phyloP scores from a whole-genome alignment of 805 yeast species.

The Candida lessepsii region DNA sequence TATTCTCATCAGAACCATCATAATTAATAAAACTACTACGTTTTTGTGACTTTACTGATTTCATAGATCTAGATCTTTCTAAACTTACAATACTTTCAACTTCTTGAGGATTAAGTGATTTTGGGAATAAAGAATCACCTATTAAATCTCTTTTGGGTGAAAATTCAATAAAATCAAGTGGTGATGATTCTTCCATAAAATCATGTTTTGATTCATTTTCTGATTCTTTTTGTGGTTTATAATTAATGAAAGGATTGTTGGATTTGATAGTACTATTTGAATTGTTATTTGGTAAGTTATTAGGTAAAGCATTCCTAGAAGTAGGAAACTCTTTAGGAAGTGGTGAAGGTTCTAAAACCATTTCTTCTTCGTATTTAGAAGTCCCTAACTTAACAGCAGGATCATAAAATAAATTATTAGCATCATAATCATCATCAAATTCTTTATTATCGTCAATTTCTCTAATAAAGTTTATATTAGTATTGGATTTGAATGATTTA shows the following conservation, averaged over 20 bases:
- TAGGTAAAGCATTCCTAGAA: not conserved
- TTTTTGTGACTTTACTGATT: conserved; percentile 45
- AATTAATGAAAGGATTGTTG: conserved; percentile 14
- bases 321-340: conserved; percentile 13
- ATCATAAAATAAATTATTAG: conserved; percentile 20
- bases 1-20: conserved; percentile 41
- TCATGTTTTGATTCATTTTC: too few species aligned
- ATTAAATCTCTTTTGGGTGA: conserved; percentile 25
- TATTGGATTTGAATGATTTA: conserved; percentile 16
- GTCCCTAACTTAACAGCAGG: conserved; percentile 25
- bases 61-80: conserved; percentile 62
- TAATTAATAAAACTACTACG: conserved; percentile 41
- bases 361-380: conserved; percentile 28
- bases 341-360: conserved; percentile 23
- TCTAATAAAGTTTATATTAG: conserved; percentile 25
- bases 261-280: conserved; percentile 6
- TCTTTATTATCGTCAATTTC: conserved; percentile 24
- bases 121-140: conserved; percentile 67
- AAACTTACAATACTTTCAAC: conserved; percentile 72
- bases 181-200: not conserved
- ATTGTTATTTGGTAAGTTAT: not conserved
- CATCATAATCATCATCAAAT: conserved; percentile 18
- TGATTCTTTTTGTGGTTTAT: conserved; percentile 2
- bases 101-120: conserved; percentile 61
- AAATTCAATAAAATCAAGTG: not conserved